Evolutionary conservation across 495 filamentous ascomycete species (phyloP).

Genomic region (Daldinia grandis): DNA sequence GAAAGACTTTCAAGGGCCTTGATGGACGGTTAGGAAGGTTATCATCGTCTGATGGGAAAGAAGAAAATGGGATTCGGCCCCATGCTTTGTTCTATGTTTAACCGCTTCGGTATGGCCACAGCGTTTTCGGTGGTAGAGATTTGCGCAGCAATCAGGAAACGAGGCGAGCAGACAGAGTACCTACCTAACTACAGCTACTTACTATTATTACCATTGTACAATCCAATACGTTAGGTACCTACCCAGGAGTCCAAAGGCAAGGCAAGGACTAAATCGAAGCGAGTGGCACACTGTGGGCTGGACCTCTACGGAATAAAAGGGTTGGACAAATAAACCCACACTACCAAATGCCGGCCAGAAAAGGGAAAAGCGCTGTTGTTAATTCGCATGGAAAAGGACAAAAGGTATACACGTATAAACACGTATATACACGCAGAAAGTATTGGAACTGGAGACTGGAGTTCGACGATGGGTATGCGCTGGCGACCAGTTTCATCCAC

Average conservation of each 20-base stretch:
- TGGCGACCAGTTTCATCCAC: constrained; percentile 48
- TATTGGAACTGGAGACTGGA: constrained; percentile 35
- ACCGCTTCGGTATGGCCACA: constrained; percentile 34
- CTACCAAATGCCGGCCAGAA: constrained; percentile 32
- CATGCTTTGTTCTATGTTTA: constrained; percentile 40
- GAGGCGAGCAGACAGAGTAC: constrained; percentile 2
- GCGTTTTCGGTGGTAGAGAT: constrained; percentile 38
- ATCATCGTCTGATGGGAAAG: constrained; percentile 6
- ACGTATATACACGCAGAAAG: constrained; percentile 19
- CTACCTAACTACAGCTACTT: no score
- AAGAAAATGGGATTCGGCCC: constrained; percentile 33
- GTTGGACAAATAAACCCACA: constrained; percentile 36
- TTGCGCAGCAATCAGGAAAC: constrained; percentile 32
- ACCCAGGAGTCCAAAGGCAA: neutral
- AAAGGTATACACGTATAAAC: constrained; percentile 4
- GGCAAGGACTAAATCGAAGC: constrained; percentile 19
- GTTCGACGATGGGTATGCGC: constrained; percentile 44
- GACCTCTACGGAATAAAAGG: constrained; percentile 19
- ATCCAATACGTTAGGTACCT: constrained; percentile 16
- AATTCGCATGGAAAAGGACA: constrained; percentile 31
- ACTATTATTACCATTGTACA: neutral
- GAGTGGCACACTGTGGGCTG: constrained; percentile 38
- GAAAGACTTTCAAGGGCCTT: constrained; percentile 21
- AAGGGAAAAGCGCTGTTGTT: constrained; percentile 26
- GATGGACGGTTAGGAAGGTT: constrained; percentile 24